Evolutionary conservation across 768 basidiomycete genomes (phyloP), one percentile per base, ranked within the genome.

Genomic region (Lactarius trivialis): DNA sequence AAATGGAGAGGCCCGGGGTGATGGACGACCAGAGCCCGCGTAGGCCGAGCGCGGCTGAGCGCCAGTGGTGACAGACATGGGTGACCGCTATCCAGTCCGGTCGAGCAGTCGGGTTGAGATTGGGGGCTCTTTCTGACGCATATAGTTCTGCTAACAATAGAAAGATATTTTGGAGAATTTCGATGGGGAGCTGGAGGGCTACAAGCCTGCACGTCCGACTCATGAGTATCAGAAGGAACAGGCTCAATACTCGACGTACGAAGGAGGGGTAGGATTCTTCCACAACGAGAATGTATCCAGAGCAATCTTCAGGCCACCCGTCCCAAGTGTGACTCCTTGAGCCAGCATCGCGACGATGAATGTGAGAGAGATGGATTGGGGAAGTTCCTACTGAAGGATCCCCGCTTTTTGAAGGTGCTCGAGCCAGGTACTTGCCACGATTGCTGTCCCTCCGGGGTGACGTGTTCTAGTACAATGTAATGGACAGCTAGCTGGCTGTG

Each of bases 31-130:
- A 64, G 32, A 64, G 58, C 32, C 55, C 30, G 63, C 17, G 63
- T 26, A 64, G 58, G 32, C 63, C 63, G 9, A 64, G 63, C 3
- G 63, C 63, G 17, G 63, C 63, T 1, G 53, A 50, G 37, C 63
- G 63, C 63, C 63, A 64, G 30, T 60, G 49, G 4, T 49, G 58
- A 51, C 63, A 64, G 14, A 64, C 58, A 19, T 64, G 63, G 1
- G 63, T 64, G 4, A 56, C 33, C 14, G 48, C 19, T 48, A 64
- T 30, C 63, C 63, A 64, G 12, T 45, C 19, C 32, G 63, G 62
- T 5, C 53, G 53, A 45, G 21, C 6, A 14, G 53, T 28, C 21
- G 30, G 19, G 26, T 39, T 45, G 15, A 5, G 7, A 39, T 39
- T 12, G 24, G 32, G 17, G 15, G 4, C 34, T 30, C 26, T 1